These are phyloP conservation scores for Dendrocalamus latiflorus DNA, from an alignment of 202 grass and related monocot species.

Conservation along the genomic window DNA sequence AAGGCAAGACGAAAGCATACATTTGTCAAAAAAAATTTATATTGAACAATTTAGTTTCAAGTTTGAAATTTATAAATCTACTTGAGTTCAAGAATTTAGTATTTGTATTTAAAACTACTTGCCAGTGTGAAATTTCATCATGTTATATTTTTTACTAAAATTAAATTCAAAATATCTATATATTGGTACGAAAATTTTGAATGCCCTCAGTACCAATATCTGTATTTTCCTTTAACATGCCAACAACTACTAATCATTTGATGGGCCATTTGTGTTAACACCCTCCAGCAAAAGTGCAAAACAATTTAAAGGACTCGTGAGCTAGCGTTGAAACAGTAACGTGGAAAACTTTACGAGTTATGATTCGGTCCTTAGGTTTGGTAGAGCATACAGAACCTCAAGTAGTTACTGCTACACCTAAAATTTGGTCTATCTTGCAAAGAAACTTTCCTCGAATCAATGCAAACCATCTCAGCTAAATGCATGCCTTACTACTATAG, in stretches of 20 bases:
- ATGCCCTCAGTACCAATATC: neutral
- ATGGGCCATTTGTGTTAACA: conserved; percentile 11
- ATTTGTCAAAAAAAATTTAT: neutral
- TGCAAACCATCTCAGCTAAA: neutral
- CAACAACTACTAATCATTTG: neutral
- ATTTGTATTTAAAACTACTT: neutral
- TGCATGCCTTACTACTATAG: neutral
- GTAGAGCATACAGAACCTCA: neutral
- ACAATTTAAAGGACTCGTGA: conserved; percentile 39
- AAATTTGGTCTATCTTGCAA: neutral
- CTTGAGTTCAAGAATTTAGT: neutral
- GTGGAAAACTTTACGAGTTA: conserved; percentile 11
- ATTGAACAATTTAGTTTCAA: neutral
- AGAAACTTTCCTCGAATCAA: neutral
- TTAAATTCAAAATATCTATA: neutral
- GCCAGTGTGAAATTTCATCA: too few relatives aligned
- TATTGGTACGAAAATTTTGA: neutral
- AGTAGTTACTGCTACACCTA: conserved; percentile 4
- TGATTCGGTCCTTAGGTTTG: conserved; percentile 3
- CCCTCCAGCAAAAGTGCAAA: neutral
- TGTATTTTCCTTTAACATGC: neutral
- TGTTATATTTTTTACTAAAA: neutral
- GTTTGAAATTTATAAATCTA: neutral
- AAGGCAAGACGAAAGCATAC: neutral
- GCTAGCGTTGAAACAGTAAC: neutral